Evolutionary conservation across 2,329 filamentous ascomycete species (phyloP), one percentile per base, ranked within the genome.

Genomic region (Nemania sp.): DNA sequence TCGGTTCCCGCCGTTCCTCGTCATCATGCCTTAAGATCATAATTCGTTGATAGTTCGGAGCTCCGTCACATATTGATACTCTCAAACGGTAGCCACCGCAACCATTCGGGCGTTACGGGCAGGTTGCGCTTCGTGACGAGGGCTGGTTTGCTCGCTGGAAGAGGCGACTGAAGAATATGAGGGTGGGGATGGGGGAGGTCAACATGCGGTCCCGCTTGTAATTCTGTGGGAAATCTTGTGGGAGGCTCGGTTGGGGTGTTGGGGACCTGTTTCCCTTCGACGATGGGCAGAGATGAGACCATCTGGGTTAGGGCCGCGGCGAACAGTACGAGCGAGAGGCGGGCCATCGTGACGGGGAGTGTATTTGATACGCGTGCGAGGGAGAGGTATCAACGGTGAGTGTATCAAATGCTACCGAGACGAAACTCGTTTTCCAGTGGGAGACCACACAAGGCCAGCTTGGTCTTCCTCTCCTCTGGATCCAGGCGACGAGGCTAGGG

Each of bases 21-120:
- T 49, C 47, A 18, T 25, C 12, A 11, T 57, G 43, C 17, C 25
- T 25, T 46, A 11, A 54, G 18, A 18, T 29, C 39, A 3, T 15
- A 5, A 48, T 21, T 55, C 42, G 53, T 43, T 21, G 25, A 18
- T 29, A 9, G 1, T 10, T 17, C 43, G 3, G 7, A 29, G 43
- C 12, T 35, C 6, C 34, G 37, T 52, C 52, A 63, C 51, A 61
- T 34, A 35, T 63, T 63, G 57, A 63, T 60, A 7, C 20, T 54
- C 32, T 63, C 61, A 29, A 63, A 63, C 10, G 61, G 61, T 2
- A 63, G 51, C 61, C 61, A 63, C 6, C 59, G 57, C 11, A 59
- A 47, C 64, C 64, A 61, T 49, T 61, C 32, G 40, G 59, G 58
- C 4, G 61, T 48, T 12, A 29, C 42, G 5, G 57, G 50, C 2